Conservation (phyloP, 768 basidiomycete genomes). For the Phaeotremella skinneri region DNA sequence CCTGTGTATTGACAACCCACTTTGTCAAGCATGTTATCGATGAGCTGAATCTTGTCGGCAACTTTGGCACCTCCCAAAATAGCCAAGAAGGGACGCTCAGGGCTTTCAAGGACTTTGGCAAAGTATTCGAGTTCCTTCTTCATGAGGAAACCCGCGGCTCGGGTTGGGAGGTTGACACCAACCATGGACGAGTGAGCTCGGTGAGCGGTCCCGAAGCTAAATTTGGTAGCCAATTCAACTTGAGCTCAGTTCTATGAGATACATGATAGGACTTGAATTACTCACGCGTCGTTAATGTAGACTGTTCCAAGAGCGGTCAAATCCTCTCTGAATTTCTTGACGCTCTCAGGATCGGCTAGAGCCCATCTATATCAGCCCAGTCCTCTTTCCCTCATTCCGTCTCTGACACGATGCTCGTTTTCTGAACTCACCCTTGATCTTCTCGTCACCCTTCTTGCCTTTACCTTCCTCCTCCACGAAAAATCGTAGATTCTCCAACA, state of each 20-base stretch:
- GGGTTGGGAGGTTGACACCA: conserved; percentile 84
- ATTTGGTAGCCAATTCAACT: neutral
- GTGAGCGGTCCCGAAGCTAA: conserved; percentile 87
- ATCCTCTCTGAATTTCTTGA: conserved; percentile 77
- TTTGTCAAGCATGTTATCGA: conserved; percentile 99
- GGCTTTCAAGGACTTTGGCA: conserved; percentile 91
- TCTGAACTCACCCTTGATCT: conserved; percentile 67
- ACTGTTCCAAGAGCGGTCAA: conserved; percentile 92
- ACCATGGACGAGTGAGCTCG: conserved; percentile 99
- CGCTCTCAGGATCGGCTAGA: conserved; percentile 67
- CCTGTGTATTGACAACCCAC: conserved; percentile 51
- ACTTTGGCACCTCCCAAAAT: conserved; percentile 99
- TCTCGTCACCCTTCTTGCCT: conserved; percentile 81
- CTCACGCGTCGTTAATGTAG: conserved; percentile 87
- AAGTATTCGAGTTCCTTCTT: conserved; percentile 99
- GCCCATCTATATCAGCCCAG: conserved; percentile 3
- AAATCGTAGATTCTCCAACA: conserved; percentile 97
- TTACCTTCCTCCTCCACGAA: conserved; percentile 99
- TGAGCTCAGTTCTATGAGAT: neutral
- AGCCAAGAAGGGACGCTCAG: conserved; percentile 93
- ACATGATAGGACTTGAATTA: neutral
- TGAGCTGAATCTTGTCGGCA: conserved; percentile 97
- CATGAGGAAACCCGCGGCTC: conserved; percentile 93
- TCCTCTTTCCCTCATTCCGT: neutral
- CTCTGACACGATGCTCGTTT: neutral